Evolutionary conservation across 805 yeast genomes (phyloP).

Genomic region (Barnettozyma sucrosica): DNA sequence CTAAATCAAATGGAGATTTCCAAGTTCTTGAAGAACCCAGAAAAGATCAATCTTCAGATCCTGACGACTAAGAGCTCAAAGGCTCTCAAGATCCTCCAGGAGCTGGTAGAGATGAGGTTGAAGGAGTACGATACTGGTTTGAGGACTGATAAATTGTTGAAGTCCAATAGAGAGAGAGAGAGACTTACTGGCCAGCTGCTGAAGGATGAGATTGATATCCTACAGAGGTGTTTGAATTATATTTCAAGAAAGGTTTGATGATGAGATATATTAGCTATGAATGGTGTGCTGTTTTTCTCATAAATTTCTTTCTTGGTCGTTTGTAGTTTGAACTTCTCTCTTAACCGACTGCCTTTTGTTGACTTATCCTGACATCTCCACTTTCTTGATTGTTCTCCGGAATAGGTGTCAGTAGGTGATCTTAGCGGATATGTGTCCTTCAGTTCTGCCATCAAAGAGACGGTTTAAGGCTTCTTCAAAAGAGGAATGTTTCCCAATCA

Average conservation of each 20-base stretch:
- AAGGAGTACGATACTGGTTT: conserved; percentile 11
- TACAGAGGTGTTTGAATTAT: conserved; percentile 11
- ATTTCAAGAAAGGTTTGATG: conserved; percentile 10
- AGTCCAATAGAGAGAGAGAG: conserved; percentile 15
- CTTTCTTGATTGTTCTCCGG: too few species aligned
- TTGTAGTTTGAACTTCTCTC: too few species aligned
- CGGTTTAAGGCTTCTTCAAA: neutral
- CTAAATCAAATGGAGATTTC: conserved; percentile 25
- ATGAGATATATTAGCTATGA: neutral
- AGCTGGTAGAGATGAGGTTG: conserved; percentile 15
- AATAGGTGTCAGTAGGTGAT: too few species aligned
- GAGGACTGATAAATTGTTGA: conserved; percentile 9
- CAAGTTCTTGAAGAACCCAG: conserved; percentile 21
- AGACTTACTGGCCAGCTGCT: conserved; percentile 16
- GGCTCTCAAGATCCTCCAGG: conserved; percentile 17
- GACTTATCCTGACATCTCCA: too few species aligned
- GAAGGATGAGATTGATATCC: conserved; percentile 14
- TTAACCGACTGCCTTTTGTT: too few species aligned
- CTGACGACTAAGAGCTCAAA: conserved; percentile 16
- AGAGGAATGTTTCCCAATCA: neutral
- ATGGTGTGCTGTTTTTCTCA: too few species aligned
- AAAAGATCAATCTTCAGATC: conserved; percentile 13
- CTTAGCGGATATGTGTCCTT: too few species aligned
- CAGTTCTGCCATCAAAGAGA: too few species aligned
- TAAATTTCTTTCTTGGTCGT: neutral